Evolutionary conservation across 78 protist species (phyloP).

Genomic region (Dictyostelium firmibasis): DNA sequence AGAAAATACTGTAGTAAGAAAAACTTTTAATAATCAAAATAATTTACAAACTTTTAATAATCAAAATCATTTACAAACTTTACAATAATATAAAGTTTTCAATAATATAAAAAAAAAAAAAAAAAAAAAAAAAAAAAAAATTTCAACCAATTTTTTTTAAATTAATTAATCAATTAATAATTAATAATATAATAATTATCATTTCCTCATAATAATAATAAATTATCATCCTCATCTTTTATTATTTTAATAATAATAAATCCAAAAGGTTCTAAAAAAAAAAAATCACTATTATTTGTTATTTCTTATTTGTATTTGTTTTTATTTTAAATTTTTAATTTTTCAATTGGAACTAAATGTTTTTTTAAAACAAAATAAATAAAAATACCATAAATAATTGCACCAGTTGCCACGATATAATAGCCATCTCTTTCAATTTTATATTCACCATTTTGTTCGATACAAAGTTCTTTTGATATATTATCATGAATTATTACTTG

Average conservation of each 20-base stretch:
- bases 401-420: conserved; percentile 3
- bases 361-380: conserved; percentile 16
- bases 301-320: background rate
- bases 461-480: conserved; percentile 20
- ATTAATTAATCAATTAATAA: background rate
- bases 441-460: conserved; percentile 10
- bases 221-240: too few relatives aligned
- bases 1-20: conserved; percentile 45
- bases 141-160: background rate
- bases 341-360: conserved; percentile 41
- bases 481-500: background rate
- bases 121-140: background rate
- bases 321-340: conserved; percentile 5
- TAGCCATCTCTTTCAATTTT: conserved; percentile 41
- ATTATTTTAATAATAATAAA: too few relatives aligned
- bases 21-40: background rate
- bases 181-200: background rate
- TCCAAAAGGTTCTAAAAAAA: too few relatives aligned
- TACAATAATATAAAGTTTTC: background rate
- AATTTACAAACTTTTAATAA: background rate
- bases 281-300: background rate
- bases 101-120: background rate
- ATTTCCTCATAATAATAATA: background rate
- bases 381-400: conserved; percentile 43
- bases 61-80: background rate